Conservation (phyloP, 2,329 filamentous ascomycete genomes). For the Penicillium freii region DNA sequence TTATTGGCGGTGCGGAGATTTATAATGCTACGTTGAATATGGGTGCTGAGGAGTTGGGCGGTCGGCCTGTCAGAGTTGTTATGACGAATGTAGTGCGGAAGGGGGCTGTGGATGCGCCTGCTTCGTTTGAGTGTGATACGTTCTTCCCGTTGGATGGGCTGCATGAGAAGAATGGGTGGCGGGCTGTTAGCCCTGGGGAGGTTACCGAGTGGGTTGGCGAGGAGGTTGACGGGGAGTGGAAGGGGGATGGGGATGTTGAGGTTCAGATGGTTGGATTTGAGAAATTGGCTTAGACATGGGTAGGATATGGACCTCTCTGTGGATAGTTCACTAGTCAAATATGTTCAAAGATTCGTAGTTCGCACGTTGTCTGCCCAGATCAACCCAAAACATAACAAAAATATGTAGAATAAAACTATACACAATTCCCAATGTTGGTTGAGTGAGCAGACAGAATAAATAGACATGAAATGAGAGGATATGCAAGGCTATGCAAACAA, state of each 20-base stretch:
- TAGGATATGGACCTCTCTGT: neutral
- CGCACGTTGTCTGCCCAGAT: neutral
- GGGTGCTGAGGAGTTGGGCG: neutral
- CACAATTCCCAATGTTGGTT: neutral
- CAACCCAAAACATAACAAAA: neutral
- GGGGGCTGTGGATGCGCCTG: constrained; percentile 19
- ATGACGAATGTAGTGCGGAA: constrained; percentile 42
- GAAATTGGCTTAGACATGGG: constrained; percentile 18
- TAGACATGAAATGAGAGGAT: constrained; percentile 6
- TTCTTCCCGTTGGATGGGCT: constrained; percentile 47
- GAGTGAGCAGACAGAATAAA: neutral
- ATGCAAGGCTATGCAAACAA: constrained; percentile 20
- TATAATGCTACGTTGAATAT: constrained; percentile 67
- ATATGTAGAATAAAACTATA: neutral
- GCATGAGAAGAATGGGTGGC: constrained; percentile 31
- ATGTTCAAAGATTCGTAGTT: neutral
- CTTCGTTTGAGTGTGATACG: constrained; percentile 49
- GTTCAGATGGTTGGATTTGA: constrained; percentile 51
- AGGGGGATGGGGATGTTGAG: constrained; percentile 50
- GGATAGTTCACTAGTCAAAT: neutral
- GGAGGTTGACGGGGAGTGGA: constrained; percentile 42
- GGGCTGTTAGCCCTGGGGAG: constrained; percentile 34
- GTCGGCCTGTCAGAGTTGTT: constrained; percentile 34
- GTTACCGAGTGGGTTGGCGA: constrained; percentile 45
- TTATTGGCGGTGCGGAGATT: constrained; percentile 88